A percentile compares a stretch with the other conserved stretches of the same genome.
Conservation (phyloP, 2,329 filamentous ascomycete genomes). For the Juglanconis oblonga region DNA sequence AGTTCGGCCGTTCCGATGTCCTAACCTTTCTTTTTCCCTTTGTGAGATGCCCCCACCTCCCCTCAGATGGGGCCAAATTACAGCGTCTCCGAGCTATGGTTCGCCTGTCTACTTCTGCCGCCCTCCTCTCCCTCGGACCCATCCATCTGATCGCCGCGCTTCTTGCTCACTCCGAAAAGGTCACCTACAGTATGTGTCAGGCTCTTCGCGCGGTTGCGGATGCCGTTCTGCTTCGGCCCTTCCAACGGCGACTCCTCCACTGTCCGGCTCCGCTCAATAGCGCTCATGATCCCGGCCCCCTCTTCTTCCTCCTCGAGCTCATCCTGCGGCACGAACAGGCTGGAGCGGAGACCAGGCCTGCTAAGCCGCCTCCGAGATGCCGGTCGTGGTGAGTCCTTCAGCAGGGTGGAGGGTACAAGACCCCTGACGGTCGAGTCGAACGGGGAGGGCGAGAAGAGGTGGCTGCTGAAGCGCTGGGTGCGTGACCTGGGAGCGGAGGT, state of each 20-base stretch:
- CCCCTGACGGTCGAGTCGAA: constrained; percentile 58
- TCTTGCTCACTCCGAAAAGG: constrained; percentile 13
- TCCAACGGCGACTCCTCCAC: background rate
- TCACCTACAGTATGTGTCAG: constrained; percentile 18
- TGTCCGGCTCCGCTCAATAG: constrained; percentile 15
- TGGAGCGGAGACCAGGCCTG: constrained; percentile 50
- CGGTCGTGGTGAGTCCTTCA: constrained; percentile 41
- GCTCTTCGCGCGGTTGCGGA: constrained; percentile 19
- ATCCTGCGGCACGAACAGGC: constrained; percentile 51
- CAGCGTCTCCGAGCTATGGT: constrained; percentile 1
- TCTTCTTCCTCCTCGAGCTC: constrained; percentile 31
- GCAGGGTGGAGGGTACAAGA: constrained; percentile 54
- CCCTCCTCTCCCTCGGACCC: background rate
- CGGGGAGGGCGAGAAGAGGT: constrained; percentile 58
- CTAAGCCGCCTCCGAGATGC: constrained; percentile 45
- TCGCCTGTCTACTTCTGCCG: background rate
- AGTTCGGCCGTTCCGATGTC: background rate
- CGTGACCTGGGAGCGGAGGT: constrained; percentile 29
- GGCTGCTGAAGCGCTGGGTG: constrained; percentile 40
- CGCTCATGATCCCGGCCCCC: constrained; percentile 11
- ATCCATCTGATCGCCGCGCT: background rate
- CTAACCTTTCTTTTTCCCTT: no score
- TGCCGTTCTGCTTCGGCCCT: constrained; percentile 2
- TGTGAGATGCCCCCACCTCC: no score
- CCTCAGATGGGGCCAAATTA: background rate